These are phyloP conservation scores for Orbilia ellipsospora DNA, from an alignment of 2,329 filamentous ascomycete species.

Conservation along the genomic window DNA sequence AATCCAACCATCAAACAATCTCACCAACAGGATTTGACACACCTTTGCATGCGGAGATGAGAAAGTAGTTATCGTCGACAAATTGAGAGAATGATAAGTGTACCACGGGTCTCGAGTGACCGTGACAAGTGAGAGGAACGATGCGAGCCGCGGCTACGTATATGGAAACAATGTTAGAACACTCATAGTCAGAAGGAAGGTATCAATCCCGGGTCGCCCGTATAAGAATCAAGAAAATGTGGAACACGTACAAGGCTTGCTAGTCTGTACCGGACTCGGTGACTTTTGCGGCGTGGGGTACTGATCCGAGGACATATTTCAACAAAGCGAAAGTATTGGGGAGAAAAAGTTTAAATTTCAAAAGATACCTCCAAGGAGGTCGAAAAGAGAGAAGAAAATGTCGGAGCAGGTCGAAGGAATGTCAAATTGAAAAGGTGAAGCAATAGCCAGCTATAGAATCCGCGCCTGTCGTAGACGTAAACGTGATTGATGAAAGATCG, in stretches of 20 bases:
- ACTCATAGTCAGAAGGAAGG: no score
- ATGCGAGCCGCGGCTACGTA: constrained; percentile 64
- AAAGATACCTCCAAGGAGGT: neutral
- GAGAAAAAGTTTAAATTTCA: constrained; percentile 7
- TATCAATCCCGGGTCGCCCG: no score
- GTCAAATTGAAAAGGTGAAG: no score
- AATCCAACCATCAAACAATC: neutral
- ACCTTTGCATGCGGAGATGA: constrained; percentile 95
- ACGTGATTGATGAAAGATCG: no score
- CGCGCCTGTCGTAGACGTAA: neutral
- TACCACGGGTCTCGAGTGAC: constrained; percentile 90
- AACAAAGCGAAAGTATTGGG: neutral
- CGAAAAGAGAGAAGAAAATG: neutral
- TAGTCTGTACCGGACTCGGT: constrained; percentile 47
- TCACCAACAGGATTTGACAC: constrained; percentile 30
- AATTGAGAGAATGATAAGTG: constrained; percentile 89
- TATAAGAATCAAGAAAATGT: no score
- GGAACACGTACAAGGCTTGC: constrained; percentile 9
- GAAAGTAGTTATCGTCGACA: constrained; percentile 84
- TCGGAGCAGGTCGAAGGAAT: constrained; percentile 8
- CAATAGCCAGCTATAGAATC: constrained; percentile 46
- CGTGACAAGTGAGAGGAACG: constrained; percentile 92
- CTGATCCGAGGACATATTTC: constrained; percentile 46
- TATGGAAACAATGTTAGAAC: constrained; percentile 6
- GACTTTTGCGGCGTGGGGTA: constrained; percentile 54